Conservation (phyloP, 2,329 filamentous ascomycete genomes). For the Botrytis medusae region DNA sequence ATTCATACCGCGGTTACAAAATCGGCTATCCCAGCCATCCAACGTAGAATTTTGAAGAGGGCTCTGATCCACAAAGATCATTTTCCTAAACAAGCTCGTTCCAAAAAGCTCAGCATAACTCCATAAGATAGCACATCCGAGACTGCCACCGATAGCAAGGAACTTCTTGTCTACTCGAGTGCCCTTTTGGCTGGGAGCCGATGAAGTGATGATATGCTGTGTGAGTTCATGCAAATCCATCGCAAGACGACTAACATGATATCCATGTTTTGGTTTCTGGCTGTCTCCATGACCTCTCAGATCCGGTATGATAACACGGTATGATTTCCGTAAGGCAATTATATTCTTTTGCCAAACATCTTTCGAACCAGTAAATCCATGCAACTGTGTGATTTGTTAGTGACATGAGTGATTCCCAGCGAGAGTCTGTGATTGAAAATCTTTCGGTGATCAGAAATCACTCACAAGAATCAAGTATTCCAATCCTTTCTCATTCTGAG, state of each 20-base stretch:
- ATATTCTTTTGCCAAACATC: slow-evolving; percentile 38
- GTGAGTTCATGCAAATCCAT: slow-evolving; percentile 37
- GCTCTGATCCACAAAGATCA: slow-evolving; percentile 39
- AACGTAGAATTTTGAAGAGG: slow-evolving; percentile 37
- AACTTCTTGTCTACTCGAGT: slow-evolving; percentile 11
- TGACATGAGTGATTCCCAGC: neutral
- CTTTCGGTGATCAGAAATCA: neutral
- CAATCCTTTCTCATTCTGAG: neutral
- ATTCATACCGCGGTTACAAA: slow-evolving; percentile 39
- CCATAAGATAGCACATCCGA: slow-evolving; percentile 40
- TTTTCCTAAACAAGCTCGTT: slow-evolving; percentile 33
- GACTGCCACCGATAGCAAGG: slow-evolving; percentile 36
- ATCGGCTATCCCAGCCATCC: slow-evolving; percentile 34
- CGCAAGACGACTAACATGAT: slow-evolving; percentile 38
- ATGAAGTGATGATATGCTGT: slow-evolving; percentile 20
- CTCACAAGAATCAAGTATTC: slow-evolving; percentile 34
- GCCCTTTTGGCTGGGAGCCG: neutral
- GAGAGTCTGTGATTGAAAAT: too few species aligned
- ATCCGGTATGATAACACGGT: slow-evolving; percentile 37
- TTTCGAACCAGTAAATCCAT: slow-evolving; percentile 40
- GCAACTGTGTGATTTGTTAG: slow-evolving; percentile 32
- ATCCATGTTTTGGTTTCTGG: slow-evolving; percentile 35
- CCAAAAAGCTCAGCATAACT: slow-evolving; percentile 39
- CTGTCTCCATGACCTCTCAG: slow-evolving; percentile 38
- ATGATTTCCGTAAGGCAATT: slow-evolving; percentile 27